These are phyloP conservation scores for Aegle marmelos DNA, from an alignment of 345 rosid genomes.

Conservation along the genomic window DNA sequence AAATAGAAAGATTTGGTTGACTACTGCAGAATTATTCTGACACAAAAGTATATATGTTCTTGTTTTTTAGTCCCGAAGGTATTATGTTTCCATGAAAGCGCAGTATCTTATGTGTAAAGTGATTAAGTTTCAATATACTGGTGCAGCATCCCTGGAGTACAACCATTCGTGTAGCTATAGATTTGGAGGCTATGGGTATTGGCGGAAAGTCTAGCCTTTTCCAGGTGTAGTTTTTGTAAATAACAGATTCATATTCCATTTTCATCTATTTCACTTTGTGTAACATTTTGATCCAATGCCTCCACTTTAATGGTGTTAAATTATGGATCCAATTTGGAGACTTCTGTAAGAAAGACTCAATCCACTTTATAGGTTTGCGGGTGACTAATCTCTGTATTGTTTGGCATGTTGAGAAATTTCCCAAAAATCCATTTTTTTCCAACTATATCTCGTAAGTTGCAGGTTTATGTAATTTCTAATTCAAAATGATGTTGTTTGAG, in stretches of 20 bases:
- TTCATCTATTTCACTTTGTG: conserved; percentile 1
- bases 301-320: background rate
- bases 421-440: background rate
- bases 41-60: background rate
- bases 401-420: background rate
- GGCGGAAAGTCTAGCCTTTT: conserved; percentile 89
- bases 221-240: conserved; percentile 52
- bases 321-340: background rate
- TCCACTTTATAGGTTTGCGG: background rate
- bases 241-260: background rate
- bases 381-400: background rate
- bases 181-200: conserved; percentile 94
- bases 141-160: conserved; percentile 90
- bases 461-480: background rate
- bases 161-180: conserved; percentile 74
- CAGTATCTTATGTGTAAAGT: background rate
- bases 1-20: background rate
- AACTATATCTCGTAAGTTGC: background rate
- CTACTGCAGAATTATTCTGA: background rate
- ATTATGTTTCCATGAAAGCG: background rate
- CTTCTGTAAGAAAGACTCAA: background rate
- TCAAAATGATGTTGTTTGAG: background rate
- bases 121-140: conserved; percentile 20
- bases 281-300: conserved; percentile 6
- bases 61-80: background rate